Base-by-base conservation (phyloP, 2,329 filamentous ascomycete genomes). In the Alternaria sp. region DNA sequence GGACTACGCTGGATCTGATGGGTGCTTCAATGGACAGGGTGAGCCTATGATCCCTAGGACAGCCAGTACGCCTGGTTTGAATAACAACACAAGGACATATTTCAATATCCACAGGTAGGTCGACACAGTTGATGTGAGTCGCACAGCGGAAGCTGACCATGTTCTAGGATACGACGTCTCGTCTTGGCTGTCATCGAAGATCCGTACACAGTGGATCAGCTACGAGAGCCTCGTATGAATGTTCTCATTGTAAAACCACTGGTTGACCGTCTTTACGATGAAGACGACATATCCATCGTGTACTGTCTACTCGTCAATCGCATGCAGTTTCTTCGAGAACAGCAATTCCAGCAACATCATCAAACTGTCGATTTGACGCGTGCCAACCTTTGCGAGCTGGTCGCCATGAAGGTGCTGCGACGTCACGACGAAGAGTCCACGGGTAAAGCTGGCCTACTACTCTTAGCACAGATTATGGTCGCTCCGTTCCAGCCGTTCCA, bases 401-500 rank as follows among this genome's bases (percentile, higher is more conserved):
- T 96, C 26, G 93, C 93, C 9, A 91, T 89, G 61, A 89, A 92
- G 63, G 90, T 96, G 49, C 81, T 96, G 57, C 86, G 93, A 36
- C 89, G 91, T 56, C 93, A 92, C 72, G 90, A 92, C 69, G 92
- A 96, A 80, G 90, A 93, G 70, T 89, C 92, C 62, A 87, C 89
- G 13, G 91, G 91, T 6, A 84, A 88, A 0, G 85, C 89, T 25
- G 91, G 92, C 1, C 84, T 96, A 12, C 83, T 96, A 5, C 83
- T 93, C 21, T 84, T 96, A 6, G 89, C 92, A 6, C 91, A 94
- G 70, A 90, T 96, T 30, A 86, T 96, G 19, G 91, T 96, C 13
- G 91, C 92, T 15, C 91, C 91, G 13, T 96, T 96, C 72, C 90
- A 93, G 72, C 92, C 93, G 1, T 96, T 96, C 71, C 92, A 96